Conservation (phyloP, 2,329 filamentous ascomycete genomes). For the Lachnellula cervina region DNA sequence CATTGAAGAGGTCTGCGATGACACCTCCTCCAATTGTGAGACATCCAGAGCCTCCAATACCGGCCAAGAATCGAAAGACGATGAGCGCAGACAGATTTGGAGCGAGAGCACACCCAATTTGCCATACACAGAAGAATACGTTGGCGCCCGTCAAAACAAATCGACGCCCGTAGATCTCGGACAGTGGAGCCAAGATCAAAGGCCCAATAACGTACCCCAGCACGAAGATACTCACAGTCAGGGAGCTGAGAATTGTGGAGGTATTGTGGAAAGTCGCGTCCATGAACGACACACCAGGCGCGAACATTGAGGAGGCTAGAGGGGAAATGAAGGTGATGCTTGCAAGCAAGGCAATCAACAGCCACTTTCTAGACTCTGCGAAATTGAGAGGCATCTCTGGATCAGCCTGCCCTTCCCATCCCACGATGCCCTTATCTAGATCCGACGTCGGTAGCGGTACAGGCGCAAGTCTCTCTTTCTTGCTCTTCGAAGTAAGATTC, state of each 20-base stretch:
- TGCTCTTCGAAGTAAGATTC: constrained; percentile 19
- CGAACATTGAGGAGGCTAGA: constrained; percentile 41
- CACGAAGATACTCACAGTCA: constrained; percentile 46
- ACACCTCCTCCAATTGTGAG: constrained; percentile 40
- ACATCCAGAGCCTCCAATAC: constrained; percentile 42
- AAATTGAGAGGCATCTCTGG: constrained; percentile 55
- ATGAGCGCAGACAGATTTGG: constrained; percentile 42
- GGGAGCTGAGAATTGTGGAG: constrained; percentile 18
- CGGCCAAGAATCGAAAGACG: constrained; percentile 44
- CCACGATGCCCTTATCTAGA: constrained; percentile 49
- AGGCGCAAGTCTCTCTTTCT: constrained; percentile 20
- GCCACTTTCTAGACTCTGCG: constrained; percentile 25
- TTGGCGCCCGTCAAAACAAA: constrained; percentile 53
- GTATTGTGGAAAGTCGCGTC: constrained; percentile 21
- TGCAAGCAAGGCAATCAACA: constrained; percentile 28
- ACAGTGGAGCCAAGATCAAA: constrained; percentile 52
- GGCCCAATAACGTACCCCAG: constrained; percentile 56
- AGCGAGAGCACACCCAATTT: constrained; percentile 59
- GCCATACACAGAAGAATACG: constrained; percentile 56
- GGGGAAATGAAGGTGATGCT: constrained; percentile 33
- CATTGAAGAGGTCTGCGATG: constrained; percentile 37
- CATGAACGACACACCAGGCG: constrained; percentile 35
- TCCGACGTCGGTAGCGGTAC: constrained; percentile 41
- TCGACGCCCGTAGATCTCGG: constrained; percentile 60
- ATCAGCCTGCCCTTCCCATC: constrained; percentile 56